These are phyloP conservation scores for Meyerozyma athensensis DNA, from an alignment of 1,139 yeast species.

Conservation along the genomic window DNA sequence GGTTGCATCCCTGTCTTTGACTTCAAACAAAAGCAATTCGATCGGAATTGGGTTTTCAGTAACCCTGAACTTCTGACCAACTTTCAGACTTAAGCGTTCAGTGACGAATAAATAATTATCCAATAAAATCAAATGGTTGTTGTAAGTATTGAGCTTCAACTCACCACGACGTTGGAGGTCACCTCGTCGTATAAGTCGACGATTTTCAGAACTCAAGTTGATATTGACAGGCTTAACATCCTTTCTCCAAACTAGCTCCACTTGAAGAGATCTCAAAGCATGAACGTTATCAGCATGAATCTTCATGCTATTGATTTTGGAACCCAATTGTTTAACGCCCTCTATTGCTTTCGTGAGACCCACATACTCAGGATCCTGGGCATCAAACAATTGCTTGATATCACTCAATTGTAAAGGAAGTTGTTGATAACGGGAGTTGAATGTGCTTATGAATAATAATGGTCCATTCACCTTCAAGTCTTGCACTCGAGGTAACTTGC, in stretches of 20 bases:
- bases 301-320: constrained; percentile 46
- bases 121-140: constrained; percentile 53
- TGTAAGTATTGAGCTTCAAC: constrained; percentile 47
- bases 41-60: constrained; percentile 59
- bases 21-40: constrained; percentile 53
- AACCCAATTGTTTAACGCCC: constrained; percentile 30
- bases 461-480: constrained; percentile 49
- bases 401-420: constrained; percentile 65
- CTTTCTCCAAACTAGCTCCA: constrained; percentile 47
- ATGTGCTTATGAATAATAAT: constrained; percentile 67
- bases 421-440: constrained; percentile 69
- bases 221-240: constrained; percentile 39
- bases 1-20: constrained; percentile 23
- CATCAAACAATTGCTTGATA: constrained; percentile 41
- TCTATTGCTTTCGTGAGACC: constrained; percentile 52
- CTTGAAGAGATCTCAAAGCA: constrained; percentile 41
- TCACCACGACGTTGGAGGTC: constrained; percentile 61
- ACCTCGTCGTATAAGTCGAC: constrained; percentile 60
- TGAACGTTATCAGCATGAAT: constrained; percentile 52
- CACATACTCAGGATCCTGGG: constrained; percentile 52
- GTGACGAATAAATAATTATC: constrained; percentile 73
- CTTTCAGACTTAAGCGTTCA: constrained; percentile 34
- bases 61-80: constrained; percentile 31
- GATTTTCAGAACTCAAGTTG: constrained; percentile 49
- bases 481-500: constrained; percentile 35